Evolutionary conservation across 495 filamentous ascomycete genomes (phyloP), one percentile per base, ranked within the genome.

Genomic region (Podospora pseudocomata): DNA sequence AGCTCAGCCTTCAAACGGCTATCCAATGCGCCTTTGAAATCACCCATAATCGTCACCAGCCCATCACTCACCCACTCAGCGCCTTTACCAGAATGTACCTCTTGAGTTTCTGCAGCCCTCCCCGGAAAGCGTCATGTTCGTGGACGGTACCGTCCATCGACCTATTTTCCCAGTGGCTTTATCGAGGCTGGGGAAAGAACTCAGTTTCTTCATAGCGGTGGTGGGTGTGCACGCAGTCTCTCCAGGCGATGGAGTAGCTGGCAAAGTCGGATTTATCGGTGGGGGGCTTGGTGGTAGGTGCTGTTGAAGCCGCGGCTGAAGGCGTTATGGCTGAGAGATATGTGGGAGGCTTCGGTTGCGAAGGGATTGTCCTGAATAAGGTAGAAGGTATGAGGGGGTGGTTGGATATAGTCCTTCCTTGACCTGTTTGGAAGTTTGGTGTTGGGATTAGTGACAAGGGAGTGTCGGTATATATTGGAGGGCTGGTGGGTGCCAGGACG

Each of bases 141-240:
- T 72, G 27, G 32, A 76, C 71, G 13, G 76, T 65, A 5, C 26
- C 58, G 55, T 68, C 62, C 74, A 76, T 73, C 13, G 78, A 62
- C 76, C 28, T 72, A 73, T 20, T 71, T 57, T 11, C 76, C 75
- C 32, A 1, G 72, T 54, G 3, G 73, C 73, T 34, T 74, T 72
- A 27, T 78, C 76, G n/a, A 80, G 68, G 53, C 74, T 74, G 55
- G 73, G 63, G 63, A 58, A 66, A 66, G 13, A 69, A 58, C 18
- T 65, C 63, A 5, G 76, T 69, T 59, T 81, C 79, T 63, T 80
- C 79, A 62, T 74, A 72, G 56, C 73, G 70, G 65, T 79, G 76
- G 66, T 81, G 79, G 2, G 60, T 30, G 15, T 68, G 69, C 9
- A 80, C 68, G 65, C 75, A 73, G 39, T 69, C 67, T 55, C 64